Conservation (phyloP, 805 yeast species). For the Metschnikowia sp. region DNA sequence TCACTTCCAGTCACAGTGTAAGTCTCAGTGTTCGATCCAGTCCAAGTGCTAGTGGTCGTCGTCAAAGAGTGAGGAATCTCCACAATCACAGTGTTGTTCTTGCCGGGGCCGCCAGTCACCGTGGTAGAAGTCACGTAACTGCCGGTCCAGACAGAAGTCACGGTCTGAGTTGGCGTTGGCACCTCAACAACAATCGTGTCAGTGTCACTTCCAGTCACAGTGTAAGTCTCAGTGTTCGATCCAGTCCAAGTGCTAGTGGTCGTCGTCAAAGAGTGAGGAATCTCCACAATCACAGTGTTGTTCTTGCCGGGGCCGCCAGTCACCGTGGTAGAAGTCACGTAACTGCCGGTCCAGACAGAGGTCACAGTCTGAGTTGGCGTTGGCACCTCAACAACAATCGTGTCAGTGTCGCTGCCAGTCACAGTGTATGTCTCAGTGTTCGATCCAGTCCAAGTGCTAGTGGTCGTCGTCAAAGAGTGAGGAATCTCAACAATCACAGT, state of each 20-base stretch:
- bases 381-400: slow-evolving; percentile 12
- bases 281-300: not conserved
- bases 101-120: slow-evolving; percentile 3
- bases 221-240: slow-evolving; percentile 4
- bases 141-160: slow-evolving; percentile 10
- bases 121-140: not conserved
- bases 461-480: slow-evolving; percentile 5
- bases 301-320: slow-evolving; percentile 7
- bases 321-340: not conserved
- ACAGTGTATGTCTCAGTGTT: not conserved
- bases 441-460: slow-evolving; percentile 7
- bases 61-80: too few relatives aligned
- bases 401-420: slow-evolving; percentile 7
- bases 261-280: slow-evolving; percentile 6
- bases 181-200: slow-evolving; percentile 9
- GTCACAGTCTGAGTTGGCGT: slow-evolving; percentile 8
- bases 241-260: slow-evolving; percentile 12
- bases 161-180: slow-evolving; percentile 11
- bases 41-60: too few relatives aligned
- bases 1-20: too few relatives aligned
- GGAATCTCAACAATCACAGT: slow-evolving; percentile 15
- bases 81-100: slow-evolving; percentile 1
- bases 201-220: not conserved
- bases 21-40: too few relatives aligned
- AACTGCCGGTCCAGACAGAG: slow-evolving; percentile 6